A percentile compares a stretch with the other conserved stretches of the same genome.
These are phyloP conservation scores for Colletotrichum cordylinicola DNA, from an alignment of 2,329 filamentous ascomycete genomes.

Conservation along the genomic window DNA sequence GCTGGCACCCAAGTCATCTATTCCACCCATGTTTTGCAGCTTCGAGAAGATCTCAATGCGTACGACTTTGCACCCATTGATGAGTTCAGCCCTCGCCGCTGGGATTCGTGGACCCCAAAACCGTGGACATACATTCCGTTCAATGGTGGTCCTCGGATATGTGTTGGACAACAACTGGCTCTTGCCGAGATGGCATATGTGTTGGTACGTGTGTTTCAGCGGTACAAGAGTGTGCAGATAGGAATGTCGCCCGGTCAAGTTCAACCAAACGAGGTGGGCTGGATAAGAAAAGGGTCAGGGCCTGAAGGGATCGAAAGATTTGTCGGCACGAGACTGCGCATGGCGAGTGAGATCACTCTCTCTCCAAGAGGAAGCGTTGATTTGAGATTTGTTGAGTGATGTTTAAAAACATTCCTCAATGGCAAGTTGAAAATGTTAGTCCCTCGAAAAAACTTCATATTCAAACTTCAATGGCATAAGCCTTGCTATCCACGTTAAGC, in stretches of 20 bases:
- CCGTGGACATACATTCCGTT: slow-evolving; percentile 60
- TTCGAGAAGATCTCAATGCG: slow-evolving; percentile 23
- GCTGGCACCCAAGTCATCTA: not conserved
- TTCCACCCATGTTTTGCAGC: not conserved
- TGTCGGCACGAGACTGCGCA: not conserved
- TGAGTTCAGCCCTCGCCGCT: slow-evolving; percentile 47
- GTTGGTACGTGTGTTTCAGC: not conserved
- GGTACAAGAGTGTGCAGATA: slow-evolving; percentile 32
- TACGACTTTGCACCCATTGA: not conserved
- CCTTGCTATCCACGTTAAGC: too few species aligned
- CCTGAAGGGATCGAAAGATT: not conserved
- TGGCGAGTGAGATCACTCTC: not conserved
- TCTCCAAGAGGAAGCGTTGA: not conserved
- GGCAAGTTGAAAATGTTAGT: not conserved
- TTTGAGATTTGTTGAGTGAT: not conserved
- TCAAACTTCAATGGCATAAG: too few species aligned
- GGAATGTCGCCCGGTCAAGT: not conserved
- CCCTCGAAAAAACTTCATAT: too few species aligned
- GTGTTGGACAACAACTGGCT: slow-evolving; percentile 30
- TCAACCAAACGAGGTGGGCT: not conserved
- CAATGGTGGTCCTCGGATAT: slow-evolving; percentile 56
- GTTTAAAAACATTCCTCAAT: not conserved
- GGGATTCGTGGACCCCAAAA: slow-evolving; percentile 54
- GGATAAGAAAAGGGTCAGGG: not conserved
- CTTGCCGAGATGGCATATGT: not conserved